These are phyloP conservation scores for Musa balbisiana DNA, from an alignment of 202 grass and related monocot genomes.

Conservation along the genomic window DNA sequence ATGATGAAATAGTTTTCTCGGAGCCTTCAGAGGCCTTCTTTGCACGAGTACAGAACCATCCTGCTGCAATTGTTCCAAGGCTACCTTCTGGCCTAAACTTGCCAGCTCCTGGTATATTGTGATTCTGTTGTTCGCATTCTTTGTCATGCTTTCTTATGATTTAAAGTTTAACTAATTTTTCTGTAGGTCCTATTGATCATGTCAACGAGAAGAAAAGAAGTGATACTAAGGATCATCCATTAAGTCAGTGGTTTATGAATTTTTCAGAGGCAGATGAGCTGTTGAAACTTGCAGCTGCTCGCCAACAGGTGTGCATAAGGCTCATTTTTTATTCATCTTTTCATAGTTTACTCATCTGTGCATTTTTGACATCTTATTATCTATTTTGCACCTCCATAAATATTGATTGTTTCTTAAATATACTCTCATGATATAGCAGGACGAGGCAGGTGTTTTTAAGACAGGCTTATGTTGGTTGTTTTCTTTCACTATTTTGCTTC, in stretches of 20 bases:
- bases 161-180: background rate
- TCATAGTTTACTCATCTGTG: background rate
- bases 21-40: slow-evolving; percentile 79
- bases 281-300: slow-evolving; percentile 82
- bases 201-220: slow-evolving; percentile 61
- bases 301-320: slow-evolving; percentile 54
- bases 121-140: background rate
- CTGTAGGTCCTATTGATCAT: slow-evolving; percentile 5
- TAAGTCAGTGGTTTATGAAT: slow-evolving; percentile 75
- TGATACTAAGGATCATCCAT: slow-evolving; percentile 80
- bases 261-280: slow-evolving; percentile 97
- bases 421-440: background rate
- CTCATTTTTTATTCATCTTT: background rate
- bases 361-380: background rate
- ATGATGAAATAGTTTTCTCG: slow-evolving; percentile 73
- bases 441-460: background rate
- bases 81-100: slow-evolving; percentile 66
- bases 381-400: background rate
- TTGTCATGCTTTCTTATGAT: background rate
- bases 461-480: background rate
- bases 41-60: slow-evolving; percentile 75
- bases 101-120: slow-evolving; percentile 49
- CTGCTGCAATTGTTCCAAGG: slow-evolving; percentile 80
- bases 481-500: no score
- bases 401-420: background rate